A percentile compares a stretch with the other conserved stretches of the same genome.
phyloP scores from a whole-genome alignment of 129 eudicot species.

The Scalesia atractyloides region DNA sequence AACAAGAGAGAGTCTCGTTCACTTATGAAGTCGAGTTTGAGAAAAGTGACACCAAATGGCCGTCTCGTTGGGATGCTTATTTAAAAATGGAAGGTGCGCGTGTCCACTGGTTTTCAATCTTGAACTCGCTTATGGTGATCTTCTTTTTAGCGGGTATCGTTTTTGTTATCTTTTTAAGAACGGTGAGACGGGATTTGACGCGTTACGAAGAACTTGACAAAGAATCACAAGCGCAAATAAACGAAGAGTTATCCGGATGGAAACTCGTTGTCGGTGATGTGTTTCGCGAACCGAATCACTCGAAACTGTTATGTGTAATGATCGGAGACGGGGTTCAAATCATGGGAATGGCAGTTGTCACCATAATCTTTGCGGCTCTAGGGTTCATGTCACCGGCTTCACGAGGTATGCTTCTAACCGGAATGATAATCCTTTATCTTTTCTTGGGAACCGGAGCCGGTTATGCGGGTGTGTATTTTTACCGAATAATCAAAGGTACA shows the following conservation, averaged over 20 bases:
- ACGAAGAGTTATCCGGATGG: conserved; percentile 64
- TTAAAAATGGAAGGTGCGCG: conserved; percentile 63
- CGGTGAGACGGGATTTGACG: conserved; percentile 62
- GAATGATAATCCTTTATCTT: conserved; percentile 24
- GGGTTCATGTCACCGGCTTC: conserved; percentile 29
- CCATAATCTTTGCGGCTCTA: conserved; percentile 20
- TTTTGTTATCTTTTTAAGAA: conserved; percentile 56
- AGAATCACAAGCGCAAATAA: conserved; percentile 76
- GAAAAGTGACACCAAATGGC: conserved; percentile 59
- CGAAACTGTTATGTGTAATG: conserved; percentile 54
- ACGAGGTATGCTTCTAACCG: conserved; percentile 34
- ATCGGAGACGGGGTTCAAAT: conserved; percentile 60
- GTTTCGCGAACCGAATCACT: conserved; percentile 50
- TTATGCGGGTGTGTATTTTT: conserved; percentile 11
- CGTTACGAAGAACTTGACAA: conserved; percentile 64
- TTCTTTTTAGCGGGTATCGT: conserved; percentile 64
- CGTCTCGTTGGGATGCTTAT: conserved; percentile 68
- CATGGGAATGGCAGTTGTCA: conserved; percentile 57
- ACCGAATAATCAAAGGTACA: conserved; percentile 50
- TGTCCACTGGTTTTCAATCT: conserved; percentile 63
- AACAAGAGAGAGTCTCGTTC: conserved; percentile 55
- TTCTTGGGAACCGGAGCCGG: conserved; percentile 16
- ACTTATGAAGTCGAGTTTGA: conserved; percentile 64
- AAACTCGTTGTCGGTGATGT: conserved; percentile 67
- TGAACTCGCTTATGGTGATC: conserved; percentile 59